A percentile compares a stretch with the other conserved stretches of the same genome.
These are phyloP conservation scores for Leccinum solheimii DNA, from an alignment of 1,284 basidiomycete genomes.

Conservation along the genomic window DNA sequence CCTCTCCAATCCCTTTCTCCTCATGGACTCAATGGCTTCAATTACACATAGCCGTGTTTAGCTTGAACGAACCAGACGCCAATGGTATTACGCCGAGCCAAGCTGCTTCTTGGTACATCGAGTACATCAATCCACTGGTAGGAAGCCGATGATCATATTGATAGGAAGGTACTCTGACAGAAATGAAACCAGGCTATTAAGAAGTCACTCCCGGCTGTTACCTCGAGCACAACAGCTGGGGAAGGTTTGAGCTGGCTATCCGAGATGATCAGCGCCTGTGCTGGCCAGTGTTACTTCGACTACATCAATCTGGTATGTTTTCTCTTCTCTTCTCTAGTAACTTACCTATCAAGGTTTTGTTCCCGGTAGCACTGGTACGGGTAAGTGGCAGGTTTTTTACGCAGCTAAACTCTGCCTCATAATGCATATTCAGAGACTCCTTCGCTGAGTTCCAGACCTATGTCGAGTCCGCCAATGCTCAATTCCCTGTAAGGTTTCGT, in stretches of 20 bases:
- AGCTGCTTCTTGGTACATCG: constrained; percentile 40
- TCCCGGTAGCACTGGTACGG: constrained; percentile 37
- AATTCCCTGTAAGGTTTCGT: constrained; percentile 30
- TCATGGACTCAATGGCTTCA: background rate
- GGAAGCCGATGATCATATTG: background rate
- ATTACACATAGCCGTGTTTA: constrained; percentile 35
- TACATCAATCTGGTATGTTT: constrained; percentile 33
- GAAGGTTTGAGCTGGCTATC: constrained; percentile 38
- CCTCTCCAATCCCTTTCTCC: background rate
- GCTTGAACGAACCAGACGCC: constrained; percentile 38
- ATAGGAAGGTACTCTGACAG: background rate
- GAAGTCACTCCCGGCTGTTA: constrained; percentile 39
- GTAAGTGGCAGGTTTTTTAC: constrained; percentile 10
- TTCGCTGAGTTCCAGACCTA: constrained; percentile 33
- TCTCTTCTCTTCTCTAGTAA: background rate
- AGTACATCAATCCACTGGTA: constrained; percentile 39
- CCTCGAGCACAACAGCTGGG: constrained; percentile 29
- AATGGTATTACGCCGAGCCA: constrained; percentile 27
- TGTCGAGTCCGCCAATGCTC: constrained; percentile 28
- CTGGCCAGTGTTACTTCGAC: constrained; percentile 33
- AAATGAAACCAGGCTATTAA: constrained; percentile 27
- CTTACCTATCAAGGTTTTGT: background rate
- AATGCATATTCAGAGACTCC: constrained; percentile 12
- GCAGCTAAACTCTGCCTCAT: background rate
- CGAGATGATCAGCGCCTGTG: constrained; percentile 36